These are phyloP conservation scores for Dryas alaskensis DNA, from an alignment of 306 rosid genomes.

Conservation along the genomic window DNA sequence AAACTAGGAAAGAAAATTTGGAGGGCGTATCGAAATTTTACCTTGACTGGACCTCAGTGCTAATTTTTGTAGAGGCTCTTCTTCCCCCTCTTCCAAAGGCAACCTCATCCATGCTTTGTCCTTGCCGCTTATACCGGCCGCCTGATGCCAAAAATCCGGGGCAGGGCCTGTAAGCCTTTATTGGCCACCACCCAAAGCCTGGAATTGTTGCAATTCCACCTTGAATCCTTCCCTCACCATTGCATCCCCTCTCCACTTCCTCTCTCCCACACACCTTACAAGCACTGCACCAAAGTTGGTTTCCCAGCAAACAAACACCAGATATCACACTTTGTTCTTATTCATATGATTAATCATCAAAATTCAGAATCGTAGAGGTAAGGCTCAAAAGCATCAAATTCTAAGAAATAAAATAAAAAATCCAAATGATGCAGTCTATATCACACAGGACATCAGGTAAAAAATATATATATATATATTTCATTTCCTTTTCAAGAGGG, in stretches of 20 bases:
- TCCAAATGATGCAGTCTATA: not conserved
- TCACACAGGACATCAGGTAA: not conserved
- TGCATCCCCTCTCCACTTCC: constrained; percentile 83
- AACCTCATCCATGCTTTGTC: constrained; percentile 96
- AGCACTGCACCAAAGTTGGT: constrained; percentile 43
- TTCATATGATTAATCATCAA: not conserved
- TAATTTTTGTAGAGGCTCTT: constrained; percentile 3
- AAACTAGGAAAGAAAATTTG: not conserved
- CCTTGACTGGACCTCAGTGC: constrained; percentile 39
- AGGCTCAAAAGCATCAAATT: not conserved
- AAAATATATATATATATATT: no score
- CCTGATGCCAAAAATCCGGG: constrained; percentile 87
- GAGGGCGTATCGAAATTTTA: not conserved
- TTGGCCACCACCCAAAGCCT: constrained; percentile 99
- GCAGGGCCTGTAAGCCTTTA: constrained; percentile 92
- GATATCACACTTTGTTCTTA: not conserved
- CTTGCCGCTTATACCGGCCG: constrained; percentile 73
- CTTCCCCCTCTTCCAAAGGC: constrained; percentile 61
- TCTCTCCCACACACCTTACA: constrained; percentile 83
- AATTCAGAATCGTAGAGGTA: not conserved
- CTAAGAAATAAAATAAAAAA: not conserved
- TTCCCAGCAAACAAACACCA: constrained; percentile 1
- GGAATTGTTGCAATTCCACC: constrained; percentile 95
- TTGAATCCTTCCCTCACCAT: constrained; percentile 92
- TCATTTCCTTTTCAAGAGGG: not conserved